These are phyloP conservation scores for Hymenoscyphus fraxineus DNA, from an alignment of 2,329 filamentous ascomycete species.

Conservation along the genomic window DNA sequence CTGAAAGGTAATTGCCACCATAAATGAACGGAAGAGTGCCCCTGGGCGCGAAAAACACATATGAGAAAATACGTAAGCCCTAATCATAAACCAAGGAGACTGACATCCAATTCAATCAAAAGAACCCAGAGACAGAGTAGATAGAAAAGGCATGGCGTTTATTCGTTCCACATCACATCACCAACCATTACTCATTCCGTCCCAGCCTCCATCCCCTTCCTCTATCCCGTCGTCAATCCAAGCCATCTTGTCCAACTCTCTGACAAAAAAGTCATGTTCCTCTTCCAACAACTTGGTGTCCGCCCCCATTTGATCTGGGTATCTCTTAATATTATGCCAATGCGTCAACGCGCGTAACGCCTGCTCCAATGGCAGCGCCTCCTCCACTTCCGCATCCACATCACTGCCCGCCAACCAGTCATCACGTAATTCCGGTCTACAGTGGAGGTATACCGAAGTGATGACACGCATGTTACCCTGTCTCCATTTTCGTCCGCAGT, in stretches of 20 bases:
- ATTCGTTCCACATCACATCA: not conserved
- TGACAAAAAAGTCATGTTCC: slow-evolving; percentile 74
- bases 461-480: slow-evolving; percentile 99
- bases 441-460: slow-evolving; percentile 92
- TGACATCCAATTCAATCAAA: not conserved
- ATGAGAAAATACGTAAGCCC: not conserved
- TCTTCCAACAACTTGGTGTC: slow-evolving; percentile 56
- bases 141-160: not conserved
- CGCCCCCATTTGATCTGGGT: slow-evolving; percentile 71
- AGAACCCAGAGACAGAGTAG: not conserved
- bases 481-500: slow-evolving; percentile 96
- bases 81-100: too few relatives aligned
- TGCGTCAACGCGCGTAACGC: slow-evolving; percentile 84
- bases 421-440: slow-evolving; percentile 84
- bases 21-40: not conserved
- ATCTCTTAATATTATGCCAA: slow-evolving; percentile 85
- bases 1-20: not conserved
- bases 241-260: slow-evolving; percentile 72
- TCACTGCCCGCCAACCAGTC: slow-evolving; percentile 92
- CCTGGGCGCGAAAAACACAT: not conserved
- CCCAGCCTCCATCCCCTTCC: slow-evolving; percentile 38
- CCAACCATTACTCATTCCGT: slow-evolving; percentile 25
- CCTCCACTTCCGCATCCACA: slow-evolving; percentile 89
- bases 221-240: slow-evolving; percentile 30
- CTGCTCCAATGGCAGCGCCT: slow-evolving; percentile 87